These are phyloP conservation scores for Toxicodendron radicans DNA, from an alignment of 345 rosid genomes.

Conservation along the genomic window DNA sequence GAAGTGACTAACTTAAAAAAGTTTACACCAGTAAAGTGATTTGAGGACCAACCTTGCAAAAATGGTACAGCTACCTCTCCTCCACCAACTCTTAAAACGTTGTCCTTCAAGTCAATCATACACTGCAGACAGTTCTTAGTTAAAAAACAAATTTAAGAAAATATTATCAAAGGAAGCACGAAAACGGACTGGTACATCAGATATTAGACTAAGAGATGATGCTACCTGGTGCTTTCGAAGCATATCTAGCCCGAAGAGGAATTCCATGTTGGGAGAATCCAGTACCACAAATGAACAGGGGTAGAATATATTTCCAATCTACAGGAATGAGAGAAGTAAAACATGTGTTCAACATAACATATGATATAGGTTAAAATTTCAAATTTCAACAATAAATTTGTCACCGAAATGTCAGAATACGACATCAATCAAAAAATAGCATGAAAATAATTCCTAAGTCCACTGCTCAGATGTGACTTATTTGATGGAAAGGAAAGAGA, in stretches of 20 bases:
- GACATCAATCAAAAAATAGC: not conserved
- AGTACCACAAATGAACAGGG: constrained; percentile 91
- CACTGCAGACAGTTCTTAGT: constrained; percentile 51
- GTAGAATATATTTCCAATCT: constrained; percentile 88
- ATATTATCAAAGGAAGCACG: constrained; percentile 10
- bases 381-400: not conserved
- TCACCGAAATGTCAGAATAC: not conserved
- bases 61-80: constrained; percentile 98
- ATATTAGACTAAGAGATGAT: constrained; percentile 13
- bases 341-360: not conserved
- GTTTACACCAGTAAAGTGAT: constrained; percentile 6
- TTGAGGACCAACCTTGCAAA: constrained; percentile 69
- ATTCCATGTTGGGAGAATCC: constrained; percentile 97
- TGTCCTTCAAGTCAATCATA: constrained; percentile 86
- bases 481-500: not conserved
- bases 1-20: not conserved
- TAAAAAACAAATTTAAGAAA: constrained; percentile 13
- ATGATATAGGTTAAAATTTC: constrained; percentile 7
- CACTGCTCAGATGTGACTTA: not conserved
- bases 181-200: constrained; percentile 10
- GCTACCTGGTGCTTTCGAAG: constrained; percentile 98
- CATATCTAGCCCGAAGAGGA: constrained; percentile 98
- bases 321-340: constrained; percentile 14
- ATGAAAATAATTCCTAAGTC: not conserved
- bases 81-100: constrained; percentile 88